Evolutionary conservation across 208 protist genomes (phyloP), one percentile per base, ranked within the genome.

Genomic region (Wallacemonas collosoma): DNA sequence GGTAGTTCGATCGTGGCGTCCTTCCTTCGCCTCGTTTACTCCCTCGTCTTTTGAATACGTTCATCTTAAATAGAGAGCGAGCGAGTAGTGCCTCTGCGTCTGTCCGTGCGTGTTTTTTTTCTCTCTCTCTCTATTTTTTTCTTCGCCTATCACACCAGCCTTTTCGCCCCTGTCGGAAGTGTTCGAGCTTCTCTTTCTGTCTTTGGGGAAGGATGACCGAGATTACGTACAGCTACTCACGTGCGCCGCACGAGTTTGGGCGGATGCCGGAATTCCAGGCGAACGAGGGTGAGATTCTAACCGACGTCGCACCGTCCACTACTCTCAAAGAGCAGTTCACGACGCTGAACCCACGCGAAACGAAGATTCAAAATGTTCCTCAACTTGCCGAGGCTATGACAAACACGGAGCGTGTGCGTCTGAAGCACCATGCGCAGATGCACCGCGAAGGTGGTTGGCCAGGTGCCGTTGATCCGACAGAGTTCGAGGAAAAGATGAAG

Each of bases 381-480:
- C 82, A 91, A 72, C 79, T 98, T 15, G 97, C 95, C 1, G 96
- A 99, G 77, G 80, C 96, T 47, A 89, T 86, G 61, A 98, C 95
- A 2, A 98, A 99, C 84, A 99, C 97, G 17, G 94, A 98, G 73
- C 89, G 93, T 7, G 92, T 98, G 64, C 85, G 90, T 50, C 76
- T 98, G 17, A 90, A 91, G 62, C 87, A 85, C 60, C 88, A 96
- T 68, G 95, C 96, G n/a, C 93, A 98, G 79, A 87, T 87, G 3
- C 98, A 99, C 79, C 69, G 86, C 9, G 96, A 99, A 76, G 98
- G 98, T 60, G 98, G 98, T 40, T 99, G 98, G 98, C 98, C 98
- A n/a, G 92, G 97, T 71, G 95, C 95, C 64, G 93, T 99, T 1
- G 97, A 99, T 69, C 88, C 95, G 1, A 94, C 90, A 1, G 96